Conservation (phyloP, 352 stramenopile genomes). For the Pythium guiyangense region DNA sequence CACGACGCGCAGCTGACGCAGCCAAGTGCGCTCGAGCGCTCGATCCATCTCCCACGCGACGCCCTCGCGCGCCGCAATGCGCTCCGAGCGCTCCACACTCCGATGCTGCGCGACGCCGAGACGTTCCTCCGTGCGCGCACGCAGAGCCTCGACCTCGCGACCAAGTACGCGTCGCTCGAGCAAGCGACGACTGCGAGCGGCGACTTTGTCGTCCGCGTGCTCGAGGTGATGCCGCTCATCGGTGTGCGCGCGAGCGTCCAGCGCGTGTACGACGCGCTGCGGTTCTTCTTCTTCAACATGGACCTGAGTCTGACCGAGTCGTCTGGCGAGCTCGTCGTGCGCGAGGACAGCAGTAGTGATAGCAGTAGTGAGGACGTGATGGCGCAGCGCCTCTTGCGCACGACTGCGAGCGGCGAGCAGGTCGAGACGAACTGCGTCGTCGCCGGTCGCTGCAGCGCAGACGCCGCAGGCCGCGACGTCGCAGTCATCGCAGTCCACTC, state of each 20-base stretch:
- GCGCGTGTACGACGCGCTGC: constrained; percentile 29
- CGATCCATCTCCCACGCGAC: constrained; percentile 19
- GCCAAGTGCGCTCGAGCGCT: constrained; percentile 14
- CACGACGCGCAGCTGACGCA: background rate
- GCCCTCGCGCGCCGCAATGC: constrained; percentile 9
- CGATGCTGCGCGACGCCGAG: constrained; percentile 19
- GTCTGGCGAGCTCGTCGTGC: constrained; percentile 24
- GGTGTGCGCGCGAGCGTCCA: constrained; percentile 20
- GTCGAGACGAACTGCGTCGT: constrained; percentile 11
- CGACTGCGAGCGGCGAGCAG: constrained; percentile 4
- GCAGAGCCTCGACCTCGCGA: constrained; percentile 8
- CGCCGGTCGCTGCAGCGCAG: constrained; percentile 2
- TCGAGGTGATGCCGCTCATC: constrained; percentile 19
- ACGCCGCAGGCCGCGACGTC: background rate
- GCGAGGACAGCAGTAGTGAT: constrained; percentile 21
- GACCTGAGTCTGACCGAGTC: constrained; percentile 39
- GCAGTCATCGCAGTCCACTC: constrained; percentile 9
- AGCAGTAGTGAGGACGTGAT: background rate
- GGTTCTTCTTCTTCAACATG: constrained; percentile 37
- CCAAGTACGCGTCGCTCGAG: constrained; percentile 15
- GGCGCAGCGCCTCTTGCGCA: constrained; percentile 5
- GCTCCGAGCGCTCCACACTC: constrained; percentile 13
- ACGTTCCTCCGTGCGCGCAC: constrained; percentile 21
- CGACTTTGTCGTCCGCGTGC: constrained; percentile 18
- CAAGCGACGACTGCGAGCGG: constrained; percentile 21